Conservation (phyloP, 805 yeast species). For the Hanseniaspora meyeri region DNA sequence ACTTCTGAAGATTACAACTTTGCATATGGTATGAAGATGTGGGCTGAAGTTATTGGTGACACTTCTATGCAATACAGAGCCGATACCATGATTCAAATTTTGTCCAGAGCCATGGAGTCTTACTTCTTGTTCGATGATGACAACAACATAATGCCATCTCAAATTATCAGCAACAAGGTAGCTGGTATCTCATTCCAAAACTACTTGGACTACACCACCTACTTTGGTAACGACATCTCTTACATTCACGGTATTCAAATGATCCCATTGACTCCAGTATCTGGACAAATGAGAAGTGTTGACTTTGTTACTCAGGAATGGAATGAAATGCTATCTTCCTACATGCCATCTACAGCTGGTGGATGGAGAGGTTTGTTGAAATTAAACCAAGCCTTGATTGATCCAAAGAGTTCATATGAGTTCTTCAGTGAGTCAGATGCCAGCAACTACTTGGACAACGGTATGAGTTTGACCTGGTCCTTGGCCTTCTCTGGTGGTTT, state of each 20-base stretch:
- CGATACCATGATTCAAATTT: conserved; percentile 47
- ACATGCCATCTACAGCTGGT: conserved; percentile 35
- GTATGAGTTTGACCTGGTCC: conserved; percentile 53
- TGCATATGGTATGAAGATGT: conserved; percentile 54
- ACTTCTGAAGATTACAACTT: conserved; percentile 61
- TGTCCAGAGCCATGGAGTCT: conserved; percentile 39
- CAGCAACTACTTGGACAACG: conserved; percentile 39
- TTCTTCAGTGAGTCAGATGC: conserved; percentile 31
- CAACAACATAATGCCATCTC: conserved; percentile 16
- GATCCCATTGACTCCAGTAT: conserved; percentile 57
- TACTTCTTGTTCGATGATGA: conserved; percentile 16
- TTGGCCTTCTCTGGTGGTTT: conserved; percentile 47
- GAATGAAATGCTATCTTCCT: conserved; percentile 35
- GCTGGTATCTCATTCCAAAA: conserved; percentile 66
- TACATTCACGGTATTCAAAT: conserved; percentile 71
- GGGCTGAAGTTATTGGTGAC: conserved; percentile 50
- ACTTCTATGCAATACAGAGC: conserved; percentile 41
- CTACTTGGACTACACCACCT: conserved; percentile 60
- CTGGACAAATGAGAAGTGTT: conserved; percentile 43
- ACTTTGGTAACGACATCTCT: conserved; percentile 51
- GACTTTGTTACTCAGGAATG: conserved; percentile 47
- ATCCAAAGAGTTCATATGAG: conserved; percentile 32
- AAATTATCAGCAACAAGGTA: conserved; percentile 50
- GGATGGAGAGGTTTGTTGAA: conserved; percentile 51
- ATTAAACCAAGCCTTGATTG: conserved; percentile 33